Conservation (phyloP, 805 yeast genomes). For the Cyberlindnera petersonii region DNA sequence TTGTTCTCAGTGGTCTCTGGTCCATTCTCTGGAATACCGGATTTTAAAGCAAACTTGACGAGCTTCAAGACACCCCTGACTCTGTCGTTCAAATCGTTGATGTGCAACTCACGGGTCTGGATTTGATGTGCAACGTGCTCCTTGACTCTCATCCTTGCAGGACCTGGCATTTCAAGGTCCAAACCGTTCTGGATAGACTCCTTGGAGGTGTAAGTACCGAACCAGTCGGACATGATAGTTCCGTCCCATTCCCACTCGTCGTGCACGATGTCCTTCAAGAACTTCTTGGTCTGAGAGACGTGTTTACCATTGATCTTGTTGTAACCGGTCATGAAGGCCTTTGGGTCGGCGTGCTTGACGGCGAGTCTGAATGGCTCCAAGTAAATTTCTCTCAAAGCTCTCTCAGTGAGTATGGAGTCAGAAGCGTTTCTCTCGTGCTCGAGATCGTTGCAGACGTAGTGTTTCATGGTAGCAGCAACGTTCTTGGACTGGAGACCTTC, state of each 20-base stretch:
- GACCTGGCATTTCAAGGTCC: conserved; percentile 67
- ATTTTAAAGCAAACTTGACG: conserved; percentile 39
- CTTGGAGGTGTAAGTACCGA: conserved; percentile 46
- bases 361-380: conserved; percentile 61
- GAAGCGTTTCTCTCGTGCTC: conserved; percentile 50
- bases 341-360: conserved; percentile 46
- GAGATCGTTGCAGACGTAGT: conserved; percentile 58
- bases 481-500: conserved; percentile 50
- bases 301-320: conserved; percentile 61
- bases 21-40: conserved; percentile 32
- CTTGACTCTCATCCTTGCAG: conserved; percentile 41
- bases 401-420: conserved; percentile 47
- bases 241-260: conserved; percentile 58
- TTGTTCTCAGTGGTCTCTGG: conserved; percentile 33
- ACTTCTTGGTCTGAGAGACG: conserved; percentile 40
- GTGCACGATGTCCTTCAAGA: conserved; percentile 44
- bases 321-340: conserved; percentile 56
- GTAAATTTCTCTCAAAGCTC: conserved; percentile 63
- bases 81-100: conserved; percentile 43
- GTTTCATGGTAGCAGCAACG: conserved; percentile 55
- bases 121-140: conserved; percentile 41
- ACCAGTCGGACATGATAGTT: conserved; percentile 60
- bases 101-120: conserved; percentile 35
- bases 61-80: conserved; percentile 46
- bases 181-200: conserved; percentile 50